A percentile compares a stretch with the other conserved stretches of the same genome.
phyloP scores from a whole-genome alignment of 2,329 filamentous ascomycete species.

The Bisporella sp. region DNA sequence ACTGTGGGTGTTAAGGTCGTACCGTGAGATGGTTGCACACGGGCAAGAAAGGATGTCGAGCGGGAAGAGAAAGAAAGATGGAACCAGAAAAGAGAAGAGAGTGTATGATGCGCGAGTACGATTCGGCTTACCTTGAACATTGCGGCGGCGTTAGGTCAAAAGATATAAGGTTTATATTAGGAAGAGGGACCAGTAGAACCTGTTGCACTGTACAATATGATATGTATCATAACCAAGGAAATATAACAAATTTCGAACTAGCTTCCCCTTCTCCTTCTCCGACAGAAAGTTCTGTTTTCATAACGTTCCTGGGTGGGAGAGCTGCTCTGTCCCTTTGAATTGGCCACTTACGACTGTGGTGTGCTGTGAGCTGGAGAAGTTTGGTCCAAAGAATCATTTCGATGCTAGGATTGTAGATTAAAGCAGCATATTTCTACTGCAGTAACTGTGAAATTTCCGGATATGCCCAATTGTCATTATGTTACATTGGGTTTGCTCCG shows the following conservation, averaged over 20 bases:
- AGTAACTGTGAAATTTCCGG: too few relatives aligned
- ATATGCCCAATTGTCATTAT: too few relatives aligned
- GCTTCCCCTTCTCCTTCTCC: too few relatives aligned
- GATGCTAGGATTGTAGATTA: too few relatives aligned
- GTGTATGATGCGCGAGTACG: neutral
- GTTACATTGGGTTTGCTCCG: too few relatives aligned
- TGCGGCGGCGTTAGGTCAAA: constrained; percentile 21
- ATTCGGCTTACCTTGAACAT: constrained; percentile 16
- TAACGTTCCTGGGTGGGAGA: too few relatives aligned
- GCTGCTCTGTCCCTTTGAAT: too few relatives aligned
- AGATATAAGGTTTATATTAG: constrained; percentile 7
- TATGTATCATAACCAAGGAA: neutral
- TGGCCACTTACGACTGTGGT: too few relatives aligned
- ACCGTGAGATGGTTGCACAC: constrained; percentile 34
- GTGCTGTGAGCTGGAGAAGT: too few relatives aligned
- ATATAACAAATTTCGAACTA: neutral
- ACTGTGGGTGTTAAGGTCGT: constrained; percentile 69
- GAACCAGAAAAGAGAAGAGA: neutral
- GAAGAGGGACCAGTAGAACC: neutral
- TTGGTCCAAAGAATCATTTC: too few relatives aligned
- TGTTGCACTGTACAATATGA: neutral
- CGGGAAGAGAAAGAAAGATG: neutral
- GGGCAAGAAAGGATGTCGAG: neutral
- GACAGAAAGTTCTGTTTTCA: too few relatives aligned
- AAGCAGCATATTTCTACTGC: too few relatives aligned